These are phyloP conservation scores for Nymphaea colorata DNA, from an alignment of 164 flowering plant genomes.

Conservation along the genomic window DNA sequence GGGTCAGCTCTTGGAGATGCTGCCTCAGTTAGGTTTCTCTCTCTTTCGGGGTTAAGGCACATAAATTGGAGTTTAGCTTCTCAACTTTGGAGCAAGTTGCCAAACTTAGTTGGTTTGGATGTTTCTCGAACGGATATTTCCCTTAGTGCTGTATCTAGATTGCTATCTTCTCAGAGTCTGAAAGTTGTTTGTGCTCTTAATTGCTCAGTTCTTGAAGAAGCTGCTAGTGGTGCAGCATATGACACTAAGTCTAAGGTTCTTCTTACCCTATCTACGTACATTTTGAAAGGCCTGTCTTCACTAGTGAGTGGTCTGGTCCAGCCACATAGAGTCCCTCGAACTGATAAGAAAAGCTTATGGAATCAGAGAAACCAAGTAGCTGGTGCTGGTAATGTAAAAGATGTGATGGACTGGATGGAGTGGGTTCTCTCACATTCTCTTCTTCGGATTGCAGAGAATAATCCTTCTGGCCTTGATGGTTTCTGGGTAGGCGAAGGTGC, in stretches of 20 bases:
- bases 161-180: slow-evolving; percentile 54
- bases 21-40: slow-evolving; percentile 53
- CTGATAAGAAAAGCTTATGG: slow-evolving; percentile 40
- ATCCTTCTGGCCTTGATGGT: slow-evolving; percentile 52
- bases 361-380: slow-evolving; percentile 50
- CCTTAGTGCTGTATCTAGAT: slow-evolving; percentile 39
- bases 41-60: slow-evolving; percentile 74
- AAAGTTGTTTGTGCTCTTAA: slow-evolving; percentile 77
- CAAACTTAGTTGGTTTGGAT: slow-evolving; percentile 66
- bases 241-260: slow-evolving; percentile 54
- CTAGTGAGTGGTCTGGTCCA: slow-evolving; percentile 24
- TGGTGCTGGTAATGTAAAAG: slow-evolving; percentile 38
- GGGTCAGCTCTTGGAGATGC: slow-evolving; percentile 56
- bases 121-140: slow-evolving; percentile 81
- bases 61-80: slow-evolving; percentile 60
- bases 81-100: slow-evolving; percentile 58
- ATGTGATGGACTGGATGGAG: slow-evolving; percentile 79
- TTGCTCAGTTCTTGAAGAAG: slow-evolving; percentile 66
- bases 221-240: slow-evolving; percentile 23
- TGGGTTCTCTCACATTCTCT: slow-evolving; percentile 82
- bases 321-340: slow-evolving; percentile 3
- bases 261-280: slow-evolving; percentile 49
- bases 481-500: slow-evolving; percentile 96
- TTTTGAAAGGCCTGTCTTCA: slow-evolving; percentile 54
- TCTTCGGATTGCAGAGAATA: slow-evolving; percentile 73